Evolutionary conservation across 345 rosid species (phyloP).

Genomic region (Salix arbutifolia): DNA sequence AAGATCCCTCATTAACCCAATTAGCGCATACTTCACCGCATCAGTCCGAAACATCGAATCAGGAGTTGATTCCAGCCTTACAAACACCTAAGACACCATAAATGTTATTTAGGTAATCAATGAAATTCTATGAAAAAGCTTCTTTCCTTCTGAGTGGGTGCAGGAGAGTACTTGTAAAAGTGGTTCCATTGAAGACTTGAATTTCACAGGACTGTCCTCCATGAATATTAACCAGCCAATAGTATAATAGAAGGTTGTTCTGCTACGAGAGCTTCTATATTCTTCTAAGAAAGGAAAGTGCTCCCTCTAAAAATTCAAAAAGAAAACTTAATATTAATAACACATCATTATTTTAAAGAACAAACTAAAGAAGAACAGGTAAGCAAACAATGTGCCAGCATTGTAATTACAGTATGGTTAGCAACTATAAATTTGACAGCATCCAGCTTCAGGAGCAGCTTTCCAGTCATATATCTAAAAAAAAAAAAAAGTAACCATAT

Average conservation of each 20-base stretch:
- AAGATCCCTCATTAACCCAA: constrained; percentile 96
- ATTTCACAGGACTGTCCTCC: constrained; percentile 96
- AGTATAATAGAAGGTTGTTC: constrained; percentile 91
- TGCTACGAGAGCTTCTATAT: constrained; percentile 87
- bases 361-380: constrained; percentile 10
- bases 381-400: constrained; percentile 13
- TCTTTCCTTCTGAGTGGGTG: background rate
- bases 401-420: constrained; percentile 79
- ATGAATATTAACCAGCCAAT: constrained; percentile 95
- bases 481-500: background rate
- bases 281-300: constrained; percentile 93
- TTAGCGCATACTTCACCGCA: constrained; percentile 79
- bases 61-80: constrained; percentile 81
- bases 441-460: constrained; percentile 90
- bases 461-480: constrained; percentile 95
- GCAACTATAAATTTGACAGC: constrained; percentile 83
- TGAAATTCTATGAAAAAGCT: background rate
- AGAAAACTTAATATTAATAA: background rate
- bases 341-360: constrained; percentile 3
- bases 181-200: constrained; percentile 95
- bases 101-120: background rate
- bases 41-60: constrained; percentile 87
- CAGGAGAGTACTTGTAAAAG: constrained; percentile 59
- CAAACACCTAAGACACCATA: constrained; percentile 55
- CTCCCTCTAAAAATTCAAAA: constrained; percentile 60